phyloP scores from a whole-genome alignment of 768 basidiomycete species.

The Terana coerulea region DNA sequence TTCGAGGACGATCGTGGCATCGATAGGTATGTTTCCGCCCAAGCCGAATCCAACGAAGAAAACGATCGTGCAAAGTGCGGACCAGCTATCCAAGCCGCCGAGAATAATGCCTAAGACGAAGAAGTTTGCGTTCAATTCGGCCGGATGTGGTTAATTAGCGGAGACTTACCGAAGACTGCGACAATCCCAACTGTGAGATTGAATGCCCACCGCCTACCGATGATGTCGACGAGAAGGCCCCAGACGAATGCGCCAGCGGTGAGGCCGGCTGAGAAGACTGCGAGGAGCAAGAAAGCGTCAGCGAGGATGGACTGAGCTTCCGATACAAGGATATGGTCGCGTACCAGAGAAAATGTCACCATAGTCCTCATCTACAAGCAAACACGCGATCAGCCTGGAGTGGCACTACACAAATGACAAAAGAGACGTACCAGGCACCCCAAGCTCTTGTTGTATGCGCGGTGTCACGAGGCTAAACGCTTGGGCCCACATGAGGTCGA shows the following conservation, averaged over 20 bases:
- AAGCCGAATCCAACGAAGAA: slow-evolving; percentile 48
- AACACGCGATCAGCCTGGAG: too few relatives aligned
- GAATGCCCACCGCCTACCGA: slow-evolving; percentile 44
- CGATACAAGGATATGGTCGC: not conserved
- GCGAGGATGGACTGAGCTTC: too few relatives aligned
- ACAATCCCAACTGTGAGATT: slow-evolving; percentile 36
- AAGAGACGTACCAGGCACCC: slow-evolving; percentile 1
- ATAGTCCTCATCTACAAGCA: slow-evolving; percentile 4
- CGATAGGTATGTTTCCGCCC: slow-evolving; percentile 45
- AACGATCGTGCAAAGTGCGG: slow-evolving; percentile 33
- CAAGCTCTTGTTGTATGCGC: slow-evolving; percentile 13
- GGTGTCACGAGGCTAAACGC: slow-evolving; percentile 11
- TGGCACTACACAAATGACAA: not conserved
- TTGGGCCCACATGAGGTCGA: slow-evolving; percentile 14
- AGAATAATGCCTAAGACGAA: slow-evolving; percentile 31
- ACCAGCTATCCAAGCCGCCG: slow-evolving; percentile 40
- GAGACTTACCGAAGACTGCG: slow-evolving; percentile 44
- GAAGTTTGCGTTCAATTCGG: not conserved
- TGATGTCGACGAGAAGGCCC: slow-evolving; percentile 47
- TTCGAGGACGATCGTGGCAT: slow-evolving; percentile 17
- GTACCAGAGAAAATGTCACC: slow-evolving; percentile 11
- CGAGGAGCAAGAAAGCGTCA: not conserved
- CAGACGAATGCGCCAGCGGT: slow-evolving; percentile 46
- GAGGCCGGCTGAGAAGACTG: slow-evolving; percentile 39
- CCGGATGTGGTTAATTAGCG: not conserved